Evolutionary conservation across 805 yeast genomes (phyloP), one percentile per base, ranked within the genome.

Genomic region (Metschnikowia corniflorae): DNA sequence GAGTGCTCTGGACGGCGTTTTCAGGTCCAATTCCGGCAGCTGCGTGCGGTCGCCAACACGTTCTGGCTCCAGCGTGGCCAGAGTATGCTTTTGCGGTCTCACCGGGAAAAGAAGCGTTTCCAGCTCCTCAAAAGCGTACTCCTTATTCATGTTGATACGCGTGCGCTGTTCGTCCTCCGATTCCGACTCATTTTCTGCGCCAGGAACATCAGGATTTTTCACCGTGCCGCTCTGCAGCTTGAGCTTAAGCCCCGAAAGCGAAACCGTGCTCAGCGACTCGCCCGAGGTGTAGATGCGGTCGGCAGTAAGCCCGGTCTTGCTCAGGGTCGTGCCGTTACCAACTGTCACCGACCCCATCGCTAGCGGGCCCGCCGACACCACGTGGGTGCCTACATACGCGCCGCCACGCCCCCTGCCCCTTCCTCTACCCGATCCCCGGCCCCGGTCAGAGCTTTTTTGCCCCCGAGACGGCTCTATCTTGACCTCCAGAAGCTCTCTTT

Each of bases 301-400:
- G 19, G 37, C 37, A 6, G 65, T 54, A 15, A 55, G 46, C 12
- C 58, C 60, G 15, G 48, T 41, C 33, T 58, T 61, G 18, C 57
- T 29, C 6, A 55, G 56, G 33, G 44, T 46, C 3, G 49, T 46
- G 29, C 54, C 58, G 7, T 48, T 50, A 4, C 72, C 71, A 43
- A 73, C 48, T 2, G 76, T 61, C 3, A 75, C 78, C 1, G 75
- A 67, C 9, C 87, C 88, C 24, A 81, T 71, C 6, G 89, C 77
- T 37, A 85, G 63, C 0, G 91, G 87, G 13, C 94, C 94, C 1
- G 84, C 67, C 2, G 83, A 72, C 6, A 84, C 81, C 24, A 83
- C 63, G 48, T 78, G 83, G 0, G 89, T 82, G 15, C 71, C 71
- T 26, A 66, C 64, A 54, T 67, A 60, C 47, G 62, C 47, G 2